A percentile compares a stretch with the other conserved stretches of the same genome.
Evolutionary conservation across 257 asterid genomes (phyloP).

Genomic region (Solanum dulcamara): DNA sequence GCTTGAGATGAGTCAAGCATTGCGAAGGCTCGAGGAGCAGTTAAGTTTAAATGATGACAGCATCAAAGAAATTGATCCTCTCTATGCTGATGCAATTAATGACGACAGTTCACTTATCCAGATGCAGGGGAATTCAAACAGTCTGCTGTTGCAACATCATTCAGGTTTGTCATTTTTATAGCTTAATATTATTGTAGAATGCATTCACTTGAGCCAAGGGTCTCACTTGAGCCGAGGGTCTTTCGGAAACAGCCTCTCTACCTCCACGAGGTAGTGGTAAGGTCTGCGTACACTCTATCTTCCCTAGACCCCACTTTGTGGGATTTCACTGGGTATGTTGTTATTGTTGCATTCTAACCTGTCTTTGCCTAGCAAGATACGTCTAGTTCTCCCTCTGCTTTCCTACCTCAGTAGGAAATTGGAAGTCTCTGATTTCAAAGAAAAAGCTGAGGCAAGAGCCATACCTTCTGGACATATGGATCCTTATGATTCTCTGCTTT

Average conservation of each 20-base stretch:
- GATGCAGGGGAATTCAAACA: conserved; percentile 19
- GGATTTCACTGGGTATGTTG: too few relatives aligned
- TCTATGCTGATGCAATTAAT: conserved; percentile 19
- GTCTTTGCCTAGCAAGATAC: neutral
- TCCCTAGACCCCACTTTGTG: too few relatives aligned
- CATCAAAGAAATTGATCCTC: conserved; percentile 13
- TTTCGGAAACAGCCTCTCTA: too few relatives aligned
- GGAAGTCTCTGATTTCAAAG: neutral
- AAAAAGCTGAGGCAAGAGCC: neutral
- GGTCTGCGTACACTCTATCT: too few relatives aligned
- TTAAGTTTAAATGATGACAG: conserved; percentile 68
- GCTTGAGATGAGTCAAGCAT: conserved; percentile 42
- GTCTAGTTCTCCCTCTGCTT: neutral
- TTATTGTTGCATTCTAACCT: neutral
- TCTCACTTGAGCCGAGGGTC: too few relatives aligned
- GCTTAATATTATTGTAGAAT: neutral
- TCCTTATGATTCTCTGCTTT: neutral
- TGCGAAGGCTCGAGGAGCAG: conserved; percentile 59
- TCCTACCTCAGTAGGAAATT: neutral
- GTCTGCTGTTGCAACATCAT: conserved; percentile 22
- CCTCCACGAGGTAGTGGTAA: too few relatives aligned
- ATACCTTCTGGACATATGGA: neutral
- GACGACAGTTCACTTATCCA: conserved; percentile 29
- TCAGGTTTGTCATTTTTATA: conserved; percentile 18
- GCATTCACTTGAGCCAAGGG: too few relatives aligned